phyloP scores from a whole-genome alignment of 202 grass and related monocot genomes.

The Thinopyrum obtusiflorum region DNA sequence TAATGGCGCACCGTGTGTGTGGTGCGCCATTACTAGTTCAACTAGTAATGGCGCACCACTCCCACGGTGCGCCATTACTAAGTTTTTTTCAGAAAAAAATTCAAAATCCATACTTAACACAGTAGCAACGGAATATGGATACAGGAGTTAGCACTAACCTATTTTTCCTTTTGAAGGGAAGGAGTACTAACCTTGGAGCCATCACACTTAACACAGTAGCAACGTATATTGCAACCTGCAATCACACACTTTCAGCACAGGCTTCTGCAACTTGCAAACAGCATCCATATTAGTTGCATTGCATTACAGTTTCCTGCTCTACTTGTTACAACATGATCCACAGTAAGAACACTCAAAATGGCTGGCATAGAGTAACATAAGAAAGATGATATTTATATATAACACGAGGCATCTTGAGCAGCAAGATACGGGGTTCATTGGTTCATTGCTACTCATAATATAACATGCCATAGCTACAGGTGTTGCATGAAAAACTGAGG shows the following conservation, averaged over 20 bases:
- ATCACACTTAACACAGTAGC: slow-evolving; percentile 74
- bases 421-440: neutral
- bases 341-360: too few relatives aligned
- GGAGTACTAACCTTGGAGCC: slow-evolving; percentile 62
- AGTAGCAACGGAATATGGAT: too few relatives aligned
- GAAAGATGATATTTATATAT: neutral
- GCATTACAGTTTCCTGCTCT: neutral
- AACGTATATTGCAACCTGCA: slow-evolving; percentile 69
- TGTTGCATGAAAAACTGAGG: neutral
- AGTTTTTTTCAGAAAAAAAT: too few relatives aligned
- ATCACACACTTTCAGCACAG: slow-evolving; percentile 80
- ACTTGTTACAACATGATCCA: too few relatives aligned
- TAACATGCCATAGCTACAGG: neutral
- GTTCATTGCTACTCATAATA: neutral
- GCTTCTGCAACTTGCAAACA: slow-evolving; percentile 51
- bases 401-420: neutral
- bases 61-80: too few relatives aligned
- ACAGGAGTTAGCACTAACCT: slow-evolving; percentile 8
- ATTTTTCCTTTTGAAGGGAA: neutral
- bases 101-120: too few relatives aligned
- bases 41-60: too few relatives aligned
- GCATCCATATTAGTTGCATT: slow-evolving; percentile 17
- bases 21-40: too few relatives aligned
- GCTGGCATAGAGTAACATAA: too few relatives aligned
- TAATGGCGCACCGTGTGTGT: too few relatives aligned